A percentile compares a stretch with the other conserved stretches of the same genome.
Evolutionary conservation across 345 rosid species (phyloP).

Genomic region (Trapa bicornis): DNA sequence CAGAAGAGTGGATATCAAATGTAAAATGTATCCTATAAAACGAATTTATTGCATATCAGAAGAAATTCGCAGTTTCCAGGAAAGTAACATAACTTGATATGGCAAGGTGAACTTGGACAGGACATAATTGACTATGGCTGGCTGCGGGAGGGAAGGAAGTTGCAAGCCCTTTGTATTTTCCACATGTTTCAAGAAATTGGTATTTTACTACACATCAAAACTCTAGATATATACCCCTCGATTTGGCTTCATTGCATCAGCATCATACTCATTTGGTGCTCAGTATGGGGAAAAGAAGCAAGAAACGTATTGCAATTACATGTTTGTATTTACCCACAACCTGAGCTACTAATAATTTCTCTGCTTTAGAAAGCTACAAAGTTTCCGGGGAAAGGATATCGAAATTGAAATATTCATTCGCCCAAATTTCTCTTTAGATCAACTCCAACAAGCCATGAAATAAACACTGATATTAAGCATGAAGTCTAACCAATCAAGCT

Average conservation of each 20-base stretch:
- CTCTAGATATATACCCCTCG: neutral
- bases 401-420: neutral
- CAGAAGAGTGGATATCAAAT: constrained; percentile 10
- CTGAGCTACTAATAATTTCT: neutral
- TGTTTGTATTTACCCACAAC: neutral
- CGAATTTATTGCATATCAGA: constrained; percentile 21
- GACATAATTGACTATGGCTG: neutral
- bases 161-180: neutral
- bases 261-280: neutral
- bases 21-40: constrained; percentile 20
- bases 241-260: neutral
- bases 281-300: neutral
- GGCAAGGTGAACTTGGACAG: neutral
- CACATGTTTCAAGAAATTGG: neutral
- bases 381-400: neutral
- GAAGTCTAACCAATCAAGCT: neutral
- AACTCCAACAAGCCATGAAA: neutral
- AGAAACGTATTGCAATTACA: neutral
- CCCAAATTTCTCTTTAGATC: neutral
- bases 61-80: neutral
- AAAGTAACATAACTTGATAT: neutral
- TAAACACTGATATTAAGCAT: neutral
- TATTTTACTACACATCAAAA: neutral
- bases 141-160: neutral
- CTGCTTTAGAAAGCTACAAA: neutral